Conservation (phyloP, 352 stramenopile species). For the Phytophthora europaea region DNA sequence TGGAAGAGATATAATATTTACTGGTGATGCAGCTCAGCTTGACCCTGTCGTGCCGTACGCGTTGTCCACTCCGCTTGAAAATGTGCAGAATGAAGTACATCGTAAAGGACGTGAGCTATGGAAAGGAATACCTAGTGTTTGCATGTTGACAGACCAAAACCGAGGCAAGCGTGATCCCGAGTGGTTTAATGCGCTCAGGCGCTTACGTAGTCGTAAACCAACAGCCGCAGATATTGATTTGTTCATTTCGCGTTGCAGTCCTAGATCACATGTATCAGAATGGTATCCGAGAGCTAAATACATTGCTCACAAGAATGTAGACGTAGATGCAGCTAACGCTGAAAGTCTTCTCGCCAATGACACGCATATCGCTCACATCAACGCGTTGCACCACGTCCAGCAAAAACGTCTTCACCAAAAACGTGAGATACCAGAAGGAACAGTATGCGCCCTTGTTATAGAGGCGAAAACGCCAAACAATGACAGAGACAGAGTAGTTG, state of each 20-base stretch:
- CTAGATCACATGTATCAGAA: neutral
- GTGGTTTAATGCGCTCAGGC: conserved; percentile 1
- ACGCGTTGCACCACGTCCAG: neutral
- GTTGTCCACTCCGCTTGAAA: neutral
- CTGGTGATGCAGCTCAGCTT: neutral
- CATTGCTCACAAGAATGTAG: neutral
- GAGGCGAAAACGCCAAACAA: neutral
- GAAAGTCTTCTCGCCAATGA: neutral
- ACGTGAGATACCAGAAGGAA: neutral
- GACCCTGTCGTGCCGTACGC: conserved; percentile 5
- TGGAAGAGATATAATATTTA: conserved; percentile 9
- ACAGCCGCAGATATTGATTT: neutral
- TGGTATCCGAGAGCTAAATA: neutral
- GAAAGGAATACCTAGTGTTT: neutral
- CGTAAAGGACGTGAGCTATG: conserved; percentile 5
- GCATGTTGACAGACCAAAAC: conserved; percentile 6
- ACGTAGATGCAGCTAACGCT: neutral
- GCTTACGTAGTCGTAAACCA: neutral
- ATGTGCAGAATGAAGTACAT: neutral
- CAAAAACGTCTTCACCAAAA: neutral
- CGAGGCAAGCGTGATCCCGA: neutral
- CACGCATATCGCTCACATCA: neutral
- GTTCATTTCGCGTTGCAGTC: neutral
- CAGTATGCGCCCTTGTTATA: neutral
- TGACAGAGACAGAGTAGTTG: neutral